Evolutionary conservation across 1,284 basidiomycete genomes (phyloP).

Genomic region (Naganishia cerealis): DNA sequence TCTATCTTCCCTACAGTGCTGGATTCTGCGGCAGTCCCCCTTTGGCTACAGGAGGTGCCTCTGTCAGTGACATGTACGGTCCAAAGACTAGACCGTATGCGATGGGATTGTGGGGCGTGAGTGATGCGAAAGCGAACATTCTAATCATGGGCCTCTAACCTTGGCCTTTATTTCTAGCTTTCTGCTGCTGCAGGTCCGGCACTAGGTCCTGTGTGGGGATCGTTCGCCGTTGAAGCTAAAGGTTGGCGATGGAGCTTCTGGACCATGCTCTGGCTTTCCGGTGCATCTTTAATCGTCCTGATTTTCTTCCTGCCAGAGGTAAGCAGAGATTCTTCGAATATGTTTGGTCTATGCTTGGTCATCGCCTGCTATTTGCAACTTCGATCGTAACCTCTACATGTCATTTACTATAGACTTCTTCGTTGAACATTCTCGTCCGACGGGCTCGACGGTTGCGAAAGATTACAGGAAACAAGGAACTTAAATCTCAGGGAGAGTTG

Average conservation of each 20-base stretch:
- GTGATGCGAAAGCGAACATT: background rate
- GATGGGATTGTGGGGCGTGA: constrained; percentile 45
- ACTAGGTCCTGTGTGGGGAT: constrained; percentile 37
- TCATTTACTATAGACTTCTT: constrained; percentile 38
- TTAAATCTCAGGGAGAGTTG: constrained; percentile 50
- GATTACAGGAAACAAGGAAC: constrained; percentile 49
- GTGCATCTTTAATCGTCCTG: constrained; percentile 35
- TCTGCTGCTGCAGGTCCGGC: constrained; percentile 44
- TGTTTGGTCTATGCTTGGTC: too few species aligned
- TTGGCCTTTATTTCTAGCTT: constrained; percentile 37
- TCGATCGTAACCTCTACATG: background rate
- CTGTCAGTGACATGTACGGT: constrained; percentile 43
- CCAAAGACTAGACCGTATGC: constrained; percentile 43
- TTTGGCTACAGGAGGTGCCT: constrained; percentile 46
- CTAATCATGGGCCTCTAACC: background rate
- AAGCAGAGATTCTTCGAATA: background rate
- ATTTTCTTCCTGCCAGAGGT: constrained; percentile 48
- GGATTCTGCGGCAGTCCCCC: constrained; percentile 48
- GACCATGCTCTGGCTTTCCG: constrained; percentile 40
- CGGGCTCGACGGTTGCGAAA: constrained; percentile 50
- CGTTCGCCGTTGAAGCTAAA: constrained; percentile 37
- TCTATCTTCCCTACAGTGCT: constrained; percentile 20
- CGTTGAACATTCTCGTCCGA: constrained; percentile 47
- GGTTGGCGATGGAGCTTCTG: constrained; percentile 48
- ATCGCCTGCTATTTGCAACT: background rate